A percentile compares a stretch with the other conserved stretches of the same genome.
These are phyloP conservation scores for Magnaporthales sp. DNA, from an alignment of 2,329 filamentous ascomycete species.

Conservation along the genomic window DNA sequence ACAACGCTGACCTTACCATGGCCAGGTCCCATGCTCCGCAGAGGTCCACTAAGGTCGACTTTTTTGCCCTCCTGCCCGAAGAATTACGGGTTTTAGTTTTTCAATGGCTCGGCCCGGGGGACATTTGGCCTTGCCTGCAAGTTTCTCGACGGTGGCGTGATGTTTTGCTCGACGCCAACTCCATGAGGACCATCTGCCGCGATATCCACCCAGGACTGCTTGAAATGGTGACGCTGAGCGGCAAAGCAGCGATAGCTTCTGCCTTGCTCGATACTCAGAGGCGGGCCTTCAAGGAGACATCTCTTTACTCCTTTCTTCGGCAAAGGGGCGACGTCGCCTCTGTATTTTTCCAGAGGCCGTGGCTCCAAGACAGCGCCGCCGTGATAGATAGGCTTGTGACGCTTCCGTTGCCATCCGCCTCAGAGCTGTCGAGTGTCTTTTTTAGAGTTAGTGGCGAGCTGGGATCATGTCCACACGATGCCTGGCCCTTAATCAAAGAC, in stretches of 20 bases:
- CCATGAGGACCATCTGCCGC: not conserved
- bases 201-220: not conserved
- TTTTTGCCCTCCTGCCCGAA: conserved; percentile 7
- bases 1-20: not conserved
- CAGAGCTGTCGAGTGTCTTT: not conserved
- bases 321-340: not conserved
- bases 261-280: not conserved
- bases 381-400: too few species aligned
- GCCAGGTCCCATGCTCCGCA: too few species aligned
- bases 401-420: too few species aligned
- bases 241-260: not conserved
- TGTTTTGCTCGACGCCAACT: conserved; percentile 5
- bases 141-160: conserved; percentile 11
- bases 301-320: not conserved
- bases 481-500: too few species aligned
- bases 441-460: not conserved
- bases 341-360: not conserved
- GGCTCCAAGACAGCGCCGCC: not conserved
- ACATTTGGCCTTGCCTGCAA: conserved; percentile 11
- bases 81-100: conserved; percentile 13
- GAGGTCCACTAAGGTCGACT: conserved; percentile 11
- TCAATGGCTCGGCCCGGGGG: conserved; percentile 8
- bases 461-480: not conserved
- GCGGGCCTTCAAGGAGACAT: not conserved
- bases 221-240: not conserved